phyloP scores from a whole-genome alignment of 1,284 basidiomycete genomes.

The Naganishia albida region DNA sequence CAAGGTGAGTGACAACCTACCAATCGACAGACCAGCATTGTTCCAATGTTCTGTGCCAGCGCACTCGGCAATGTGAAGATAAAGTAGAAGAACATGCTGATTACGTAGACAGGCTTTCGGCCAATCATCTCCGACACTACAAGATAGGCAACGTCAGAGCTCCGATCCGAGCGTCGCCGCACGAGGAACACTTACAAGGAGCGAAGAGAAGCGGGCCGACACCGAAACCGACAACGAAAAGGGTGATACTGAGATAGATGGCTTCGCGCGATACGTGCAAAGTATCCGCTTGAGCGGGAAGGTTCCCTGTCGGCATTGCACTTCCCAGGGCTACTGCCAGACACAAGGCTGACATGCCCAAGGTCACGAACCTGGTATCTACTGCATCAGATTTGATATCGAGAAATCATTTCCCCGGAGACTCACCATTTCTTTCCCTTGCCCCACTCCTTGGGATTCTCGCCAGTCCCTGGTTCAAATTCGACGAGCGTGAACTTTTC shows the following conservation, averaged over 20 bases:
- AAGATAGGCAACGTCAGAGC: slow-evolving; percentile 26
- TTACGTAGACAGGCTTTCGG: slow-evolving; percentile 51
- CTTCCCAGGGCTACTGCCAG: slow-evolving; percentile 52
- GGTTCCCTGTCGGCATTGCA: slow-evolving; percentile 56
- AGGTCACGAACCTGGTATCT: slow-evolving; percentile 39
- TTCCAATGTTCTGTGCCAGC: slow-evolving; percentile 54
- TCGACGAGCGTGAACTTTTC: slow-evolving; percentile 38
- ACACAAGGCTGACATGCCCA: slow-evolving; percentile 42
- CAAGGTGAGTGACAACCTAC: slow-evolving; percentile 30
- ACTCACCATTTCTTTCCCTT: slow-evolving; percentile 44
- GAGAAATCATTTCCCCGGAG: background rate
- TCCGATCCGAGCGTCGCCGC: background rate
- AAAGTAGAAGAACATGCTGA: slow-evolving; percentile 52
- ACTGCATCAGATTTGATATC: background rate
- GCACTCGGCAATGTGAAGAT: slow-evolving; percentile 54
- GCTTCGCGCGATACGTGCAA: slow-evolving; percentile 54
- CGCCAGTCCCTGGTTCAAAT: slow-evolving; percentile 40
- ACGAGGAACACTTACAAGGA: slow-evolving; percentile 40
- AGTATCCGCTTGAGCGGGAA: slow-evolving; percentile 45
- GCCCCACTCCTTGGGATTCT: slow-evolving; percentile 44
- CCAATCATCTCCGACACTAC: slow-evolving; percentile 50
- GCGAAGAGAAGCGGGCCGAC: slow-evolving; percentile 54
- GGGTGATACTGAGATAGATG: slow-evolving; percentile 52
- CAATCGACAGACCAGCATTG: slow-evolving; percentile 56
- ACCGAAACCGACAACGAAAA: slow-evolving; percentile 57